Conservation (phyloP, 2,329 filamentous ascomycete genomes). For the Ilyonectria destructans region DNA sequence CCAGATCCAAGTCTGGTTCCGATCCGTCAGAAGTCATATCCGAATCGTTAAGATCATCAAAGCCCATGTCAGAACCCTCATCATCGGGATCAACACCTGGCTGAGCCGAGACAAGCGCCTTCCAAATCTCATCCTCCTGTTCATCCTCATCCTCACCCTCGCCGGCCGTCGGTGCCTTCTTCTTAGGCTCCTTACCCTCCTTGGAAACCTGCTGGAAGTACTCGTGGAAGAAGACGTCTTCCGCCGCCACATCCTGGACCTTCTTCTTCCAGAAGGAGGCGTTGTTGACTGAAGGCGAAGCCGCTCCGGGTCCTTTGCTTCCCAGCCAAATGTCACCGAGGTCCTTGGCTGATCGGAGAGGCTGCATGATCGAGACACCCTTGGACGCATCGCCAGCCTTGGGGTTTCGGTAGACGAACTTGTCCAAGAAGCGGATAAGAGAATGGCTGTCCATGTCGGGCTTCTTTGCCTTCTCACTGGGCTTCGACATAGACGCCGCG, state of each 20-base stretch:
- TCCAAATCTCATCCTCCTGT: conserved; percentile 89
- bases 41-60: conserved; percentile 66
- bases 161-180: conserved; percentile 62
- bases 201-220: conserved; percentile 89
- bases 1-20: conserved; percentile 54
- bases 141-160: conserved; percentile 70
- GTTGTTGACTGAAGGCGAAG: conserved; percentile 77
- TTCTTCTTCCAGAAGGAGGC: conserved; percentile 94
- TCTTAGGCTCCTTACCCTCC: conserved; percentile 68
- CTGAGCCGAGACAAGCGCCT: conserved; percentile 86
- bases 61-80: conserved; percentile 68
- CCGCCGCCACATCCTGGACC: conserved; percentile 86
- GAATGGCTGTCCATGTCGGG: conserved; percentile 93
- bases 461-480: conserved; percentile 84
- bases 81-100: conserved; percentile 72
- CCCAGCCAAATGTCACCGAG: conserved; percentile 72
- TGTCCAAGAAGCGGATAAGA: conserved; percentile 95
- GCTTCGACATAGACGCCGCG: conserved; percentile 79
- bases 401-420: conserved; percentile 97
- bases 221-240: conserved; percentile 98
- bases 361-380: conserved; percentile 97
- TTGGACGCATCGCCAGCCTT: conserved; percentile 79
- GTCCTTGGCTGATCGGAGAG: conserved; percentile 72
- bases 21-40: conserved; percentile 65
- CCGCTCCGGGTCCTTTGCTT: conserved; percentile 62